Base-by-base conservation (phyloP, 441 rosid genomes). In the Gossypium trilobum region DNA sequence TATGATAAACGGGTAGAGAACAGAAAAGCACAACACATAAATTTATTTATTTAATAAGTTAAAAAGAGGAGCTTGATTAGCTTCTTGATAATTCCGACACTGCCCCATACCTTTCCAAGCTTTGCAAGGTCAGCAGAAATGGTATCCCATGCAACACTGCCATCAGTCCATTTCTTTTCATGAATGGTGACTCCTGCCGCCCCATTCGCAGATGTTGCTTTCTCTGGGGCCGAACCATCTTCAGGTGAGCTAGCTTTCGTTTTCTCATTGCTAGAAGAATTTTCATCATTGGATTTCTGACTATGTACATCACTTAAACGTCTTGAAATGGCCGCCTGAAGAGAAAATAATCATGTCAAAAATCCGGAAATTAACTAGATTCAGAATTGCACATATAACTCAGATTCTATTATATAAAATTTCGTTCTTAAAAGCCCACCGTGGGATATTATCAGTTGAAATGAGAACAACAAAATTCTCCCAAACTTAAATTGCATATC, bases 161-260 rank as follows among this genome's bases (percentile, higher is more conserved):
- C 95, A 80, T 91, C 93, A 0, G 96, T 90, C 97, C 97, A 94
- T 84, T 89, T 94, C 87, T 78, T 82, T 51, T 91, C 97, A 72
- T 94, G 95, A 48, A 89, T 78, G 50, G 84, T 84, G 57, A 94
- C 84, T 20, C 87, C 92, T 17, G 75, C 75, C 74, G 82, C 79
- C 71, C 77, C 81, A 74, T 67, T 73, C 51, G 73, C 81, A 74
- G 64, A 67, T 59, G 65, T 5, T 44, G 83, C 73, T 72, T 78
- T 85, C 65, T 79, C 87, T 10, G 67, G 63, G 13, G 80, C 66
- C 39, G 63, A 51, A 76, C 79, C 68, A 70, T 50, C n/a, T 67
- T 79, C 89, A 22, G 88, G 79, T 33, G 91, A 83, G 62, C 85
- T 75, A 3, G 80, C 55, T 75, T 85, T 88, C 6, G 78, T 61